Percentiles rank a stretch among this genome's conserved stretches.
Evolutionary conservation across 1,284 basidiomycete genomes (phyloP).

Genomic region (Irpex sp.): DNA sequence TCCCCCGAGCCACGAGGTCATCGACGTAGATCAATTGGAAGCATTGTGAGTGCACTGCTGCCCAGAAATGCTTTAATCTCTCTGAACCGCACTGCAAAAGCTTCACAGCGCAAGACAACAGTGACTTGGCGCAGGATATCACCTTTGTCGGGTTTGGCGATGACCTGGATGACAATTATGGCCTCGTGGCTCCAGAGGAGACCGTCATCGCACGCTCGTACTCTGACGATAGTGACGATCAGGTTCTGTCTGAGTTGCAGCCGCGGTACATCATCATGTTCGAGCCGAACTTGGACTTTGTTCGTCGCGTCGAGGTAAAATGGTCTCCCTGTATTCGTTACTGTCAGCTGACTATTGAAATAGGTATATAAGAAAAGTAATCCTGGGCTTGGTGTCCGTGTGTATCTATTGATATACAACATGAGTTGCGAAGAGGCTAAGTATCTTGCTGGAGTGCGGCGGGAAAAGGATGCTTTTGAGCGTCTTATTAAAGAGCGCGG

Average conservation of each 20-base stretch:
- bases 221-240: conserved; percentile 91
- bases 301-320: conserved; percentile 89
- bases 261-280: conserved; percentile 95
- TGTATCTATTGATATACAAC: conserved; percentile 94
- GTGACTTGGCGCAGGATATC: conserved; percentile 46
- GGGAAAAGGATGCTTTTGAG: conserved; percentile 96
- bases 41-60: conserved; percentile 16
- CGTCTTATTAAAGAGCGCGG: conserved; percentile 89
- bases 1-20: conserved; percentile 15
- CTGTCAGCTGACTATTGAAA: background rate
- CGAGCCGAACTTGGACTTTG: conserved; percentile 92
- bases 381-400: conserved; percentile 79
- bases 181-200: conserved; percentile 76
- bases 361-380: conserved; percentile 84
- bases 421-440: conserved; percentile 95
- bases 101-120: conserved; percentile 2
- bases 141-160: conserved; percentile 58
- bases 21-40: conserved; percentile 19
- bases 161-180: conserved; percentile 81
- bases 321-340: conserved; percentile 46
- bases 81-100: background rate
- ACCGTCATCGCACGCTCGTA: conserved; percentile 87
- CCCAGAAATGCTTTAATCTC: background rate
- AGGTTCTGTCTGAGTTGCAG: conserved; percentile 81
- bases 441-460: conserved; percentile 84